These are phyloP conservation scores for Monilinia fructicola DNA, from an alignment of 2,329 filamentous ascomycete species.

Conservation along the genomic window DNA sequence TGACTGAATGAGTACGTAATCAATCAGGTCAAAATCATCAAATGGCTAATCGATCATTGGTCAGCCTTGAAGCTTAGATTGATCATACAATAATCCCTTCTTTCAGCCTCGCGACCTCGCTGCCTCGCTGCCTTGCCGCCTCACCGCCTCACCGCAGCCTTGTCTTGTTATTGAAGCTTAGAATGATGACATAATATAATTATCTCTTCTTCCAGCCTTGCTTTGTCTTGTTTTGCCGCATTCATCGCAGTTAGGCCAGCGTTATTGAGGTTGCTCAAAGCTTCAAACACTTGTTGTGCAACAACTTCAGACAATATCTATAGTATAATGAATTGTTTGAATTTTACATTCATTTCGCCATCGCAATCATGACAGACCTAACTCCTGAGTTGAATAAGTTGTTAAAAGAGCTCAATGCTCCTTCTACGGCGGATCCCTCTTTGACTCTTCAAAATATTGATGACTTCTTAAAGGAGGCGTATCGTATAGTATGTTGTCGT, in stretches of 20 bases:
- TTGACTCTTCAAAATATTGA: slow-evolving; percentile 59
- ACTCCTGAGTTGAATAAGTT: slow-evolving; percentile 69
- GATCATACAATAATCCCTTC: too few species aligned
- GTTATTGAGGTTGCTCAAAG: background rate
- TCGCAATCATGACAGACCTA: slow-evolving; percentile 55
- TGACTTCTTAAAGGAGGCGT: slow-evolving; percentile 90
- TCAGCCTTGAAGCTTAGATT: too few species aligned
- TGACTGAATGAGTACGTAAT: too few species aligned
- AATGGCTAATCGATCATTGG: too few species aligned
- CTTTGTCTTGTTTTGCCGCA: too few species aligned
- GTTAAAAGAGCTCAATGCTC: slow-evolving; percentile 58
- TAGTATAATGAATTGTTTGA: background rate
- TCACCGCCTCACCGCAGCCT: too few species aligned
- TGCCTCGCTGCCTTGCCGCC: too few species aligned
- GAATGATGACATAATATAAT: slow-evolving; percentile 5
- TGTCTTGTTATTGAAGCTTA: background rate
- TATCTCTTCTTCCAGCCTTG: background rate
- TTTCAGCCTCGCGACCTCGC: too few species aligned
- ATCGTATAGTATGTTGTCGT: slow-evolving; percentile 70
- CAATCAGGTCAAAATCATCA: too few species aligned
- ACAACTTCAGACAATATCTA: background rate
- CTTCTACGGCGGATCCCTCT: slow-evolving; percentile 44
- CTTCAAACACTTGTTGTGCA: background rate
- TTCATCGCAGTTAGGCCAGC: background rate
- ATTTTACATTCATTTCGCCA: background rate